Percentiles rank a stretch among this genome's conserved stretches.
phyloP scores from a whole-genome alignment of 371 early-diverging fungal species.

The Capniomyces stellatus region DNA sequence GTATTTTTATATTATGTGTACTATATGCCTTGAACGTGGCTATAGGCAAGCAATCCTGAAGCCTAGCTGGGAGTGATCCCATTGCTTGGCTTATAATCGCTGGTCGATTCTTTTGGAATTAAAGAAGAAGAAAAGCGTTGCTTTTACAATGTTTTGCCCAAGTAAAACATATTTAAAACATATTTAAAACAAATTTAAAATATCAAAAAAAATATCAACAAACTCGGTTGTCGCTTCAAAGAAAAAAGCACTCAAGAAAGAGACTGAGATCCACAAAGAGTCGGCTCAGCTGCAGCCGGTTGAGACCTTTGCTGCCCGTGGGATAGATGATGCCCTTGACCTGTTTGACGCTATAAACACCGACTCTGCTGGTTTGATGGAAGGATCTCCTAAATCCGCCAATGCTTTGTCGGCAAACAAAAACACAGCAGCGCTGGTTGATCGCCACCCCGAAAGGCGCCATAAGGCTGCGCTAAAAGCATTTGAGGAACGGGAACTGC shows the following conservation, averaged over 20 bases:
- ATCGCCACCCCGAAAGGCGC: constrained; percentile 69
- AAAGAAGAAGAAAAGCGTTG: too few species aligned
- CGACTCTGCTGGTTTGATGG: not conserved
- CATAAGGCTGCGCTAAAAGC: constrained; percentile 59
- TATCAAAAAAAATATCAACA: too few species aligned
- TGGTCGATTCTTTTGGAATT: too few species aligned
- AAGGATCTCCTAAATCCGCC: constrained; percentile 11
- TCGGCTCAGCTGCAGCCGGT: constrained; percentile 13
- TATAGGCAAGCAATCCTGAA: too few species aligned
- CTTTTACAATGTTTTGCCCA: too few species aligned
- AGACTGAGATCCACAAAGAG: not conserved
- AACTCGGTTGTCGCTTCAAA: too few species aligned
- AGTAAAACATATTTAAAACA: too few species aligned
- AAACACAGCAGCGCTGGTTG: constrained; percentile 20
- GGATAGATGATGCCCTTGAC: constrained; percentile 65
- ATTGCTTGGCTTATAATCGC: too few species aligned
- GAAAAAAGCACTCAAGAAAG: constrained; percentile 8
- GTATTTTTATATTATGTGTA: constrained; percentile 1
- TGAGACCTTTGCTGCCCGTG: constrained; percentile 46
- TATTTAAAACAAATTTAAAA: too few species aligned
- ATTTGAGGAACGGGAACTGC: constrained; percentile 44
- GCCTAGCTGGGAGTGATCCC: too few species aligned
- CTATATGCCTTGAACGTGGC: too few species aligned
- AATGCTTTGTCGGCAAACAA: not conserved
- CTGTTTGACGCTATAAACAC: constrained; percentile 27